phyloP scores from a whole-genome alignment of 768 basidiomycete genomes.

The Termitomyces sp. region DNA sequence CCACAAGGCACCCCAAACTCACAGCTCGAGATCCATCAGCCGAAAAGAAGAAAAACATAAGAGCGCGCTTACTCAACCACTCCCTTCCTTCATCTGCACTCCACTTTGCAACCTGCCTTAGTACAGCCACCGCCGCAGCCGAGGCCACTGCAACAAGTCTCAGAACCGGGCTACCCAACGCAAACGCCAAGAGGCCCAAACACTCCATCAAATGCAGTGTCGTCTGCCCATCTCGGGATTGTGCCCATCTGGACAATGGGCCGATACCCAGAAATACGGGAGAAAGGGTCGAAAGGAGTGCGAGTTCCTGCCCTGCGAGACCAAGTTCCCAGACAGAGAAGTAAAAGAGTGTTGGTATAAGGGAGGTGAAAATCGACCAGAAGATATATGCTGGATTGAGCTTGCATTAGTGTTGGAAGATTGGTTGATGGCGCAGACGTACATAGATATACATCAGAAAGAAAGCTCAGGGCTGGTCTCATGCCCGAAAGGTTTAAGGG shows the following conservation, averaged over 20 bases:
- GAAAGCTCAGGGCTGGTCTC: conserved; percentile 26
- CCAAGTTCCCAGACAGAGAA: conserved; percentile 92
- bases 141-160: conserved; percentile 55
- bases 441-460: conserved; percentile 58
- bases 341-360: conserved; percentile 82
- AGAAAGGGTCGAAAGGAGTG: conserved; percentile 68
- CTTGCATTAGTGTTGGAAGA: background rate
- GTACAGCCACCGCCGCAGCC: conserved; percentile 47
- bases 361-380: conserved; percentile 80
- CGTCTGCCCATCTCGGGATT: conserved; percentile 46
- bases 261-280: conserved; percentile 56
- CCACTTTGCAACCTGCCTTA: conserved; percentile 56
- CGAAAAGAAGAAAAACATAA: conserved; percentile 27
- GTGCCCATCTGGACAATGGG: conserved; percentile 41
- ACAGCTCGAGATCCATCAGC: conserved; percentile 40
- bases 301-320: conserved; percentile 77
- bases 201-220: conserved; percentile 48
- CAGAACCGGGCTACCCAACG: conserved; percentile 44
- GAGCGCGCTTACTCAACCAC: conserved; percentile 44
- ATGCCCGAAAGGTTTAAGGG: conserved; percentile 13
- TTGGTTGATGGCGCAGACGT: conserved; percentile 17
- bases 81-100: conserved; percentile 28
- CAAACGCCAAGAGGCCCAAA: conserved; percentile 51
- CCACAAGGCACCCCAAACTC: conserved; percentile 61
- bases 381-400: conserved; percentile 61